Base-by-base conservation (phyloP, 495 filamentous ascomycete species). In the Zalerion maritima region DNA sequence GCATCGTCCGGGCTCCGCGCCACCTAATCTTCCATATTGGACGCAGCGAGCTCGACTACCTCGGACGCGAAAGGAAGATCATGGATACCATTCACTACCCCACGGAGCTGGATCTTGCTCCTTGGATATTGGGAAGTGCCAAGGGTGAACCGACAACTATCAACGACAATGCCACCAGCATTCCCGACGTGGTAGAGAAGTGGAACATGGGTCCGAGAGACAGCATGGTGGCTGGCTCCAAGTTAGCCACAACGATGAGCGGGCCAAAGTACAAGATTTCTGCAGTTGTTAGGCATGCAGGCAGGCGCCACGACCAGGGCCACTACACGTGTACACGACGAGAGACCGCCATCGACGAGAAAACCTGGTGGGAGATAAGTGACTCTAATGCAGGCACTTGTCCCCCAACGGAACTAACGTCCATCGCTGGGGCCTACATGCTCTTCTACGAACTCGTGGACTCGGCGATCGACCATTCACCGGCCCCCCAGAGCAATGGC, bases 241-340 rank as follows among this genome's bases (percentile, higher is more conserved):
- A 37, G 6, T 45, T 47, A 8, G 53, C 57, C 3, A 57, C 55
- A 1, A 57, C 31, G 31, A 48, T 50, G 24, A 62, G 23, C 29
- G 67, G 60, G n/a, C 69, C 64, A n/a, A 53, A 69, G 0, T 97
- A 92, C 45, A 69, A 81, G 42, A 58, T 97, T 16, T 74, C 80
- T 13, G 82, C 85, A 5, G 81, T 91, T 2, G 65, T 96, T 14
- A 83, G 82, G 3, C 89, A 99, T 50, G 77, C 78, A 35, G 91
- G 89, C 3, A 64, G 75, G n/a, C n/a, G n/a, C 12, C 91, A 96
- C 45, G 83, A 94, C 35, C 93, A 89, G 38, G 91, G 91, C 0
- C 91, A 99, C 55, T 96, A 99, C 42, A 72, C 93, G 30, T 87
- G 81, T 22, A 29, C 25, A 29, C 13, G 16, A 24, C 28, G 22